Conservation (phyloP, 1,284 basidiomycete genomes). For the Leccinum brunneo-olivaceum region DNA sequence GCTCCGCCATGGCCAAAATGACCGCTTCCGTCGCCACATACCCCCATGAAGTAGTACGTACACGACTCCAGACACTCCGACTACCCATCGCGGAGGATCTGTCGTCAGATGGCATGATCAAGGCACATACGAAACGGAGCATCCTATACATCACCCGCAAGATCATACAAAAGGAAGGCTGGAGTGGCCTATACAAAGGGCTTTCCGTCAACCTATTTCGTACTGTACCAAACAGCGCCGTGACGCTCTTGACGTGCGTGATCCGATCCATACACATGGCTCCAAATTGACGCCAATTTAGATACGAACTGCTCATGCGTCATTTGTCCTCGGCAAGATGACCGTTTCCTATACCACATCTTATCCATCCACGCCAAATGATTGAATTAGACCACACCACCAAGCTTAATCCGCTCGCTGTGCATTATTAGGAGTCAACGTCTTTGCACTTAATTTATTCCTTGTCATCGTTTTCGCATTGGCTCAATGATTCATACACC, state of each 20-base stretch:
- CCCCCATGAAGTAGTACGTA: conserved; percentile 93
- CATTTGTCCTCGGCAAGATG: conserved; percentile 36
- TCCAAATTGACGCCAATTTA: conserved; percentile 19
- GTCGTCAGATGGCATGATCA: conserved; percentile 55
- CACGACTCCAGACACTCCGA: conserved; percentile 81
- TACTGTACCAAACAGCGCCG: conserved; percentile 89
- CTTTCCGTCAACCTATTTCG: conserved; percentile 85
- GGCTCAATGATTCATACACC: conserved; percentile 1
- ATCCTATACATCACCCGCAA: conserved; percentile 67
- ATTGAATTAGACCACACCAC: conserved; percentile 11
- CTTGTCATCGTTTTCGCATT: conserved; percentile 5
- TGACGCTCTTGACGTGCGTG: conserved; percentile 90
- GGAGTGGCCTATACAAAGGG: conserved; percentile 84
- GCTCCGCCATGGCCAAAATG: conserved; percentile 90
- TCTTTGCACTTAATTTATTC: conserved; percentile 15
- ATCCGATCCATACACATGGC: neutral
- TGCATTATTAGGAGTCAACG: conserved; percentile 6
- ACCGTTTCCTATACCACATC: neutral
- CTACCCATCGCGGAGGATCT: conserved; percentile 50
- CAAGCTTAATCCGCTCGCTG: conserved; percentile 5
- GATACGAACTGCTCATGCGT: conserved; percentile 66
- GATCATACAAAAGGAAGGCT: conserved; percentile 77
- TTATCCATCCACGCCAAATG: too few relatives aligned
- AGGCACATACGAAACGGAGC: conserved; percentile 47
- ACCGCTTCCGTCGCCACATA: conserved; percentile 90